phyloP scores from a whole-genome alignment of 2,329 filamentous ascomycete species.

The Proliferodiscus dingleyae region DNA sequence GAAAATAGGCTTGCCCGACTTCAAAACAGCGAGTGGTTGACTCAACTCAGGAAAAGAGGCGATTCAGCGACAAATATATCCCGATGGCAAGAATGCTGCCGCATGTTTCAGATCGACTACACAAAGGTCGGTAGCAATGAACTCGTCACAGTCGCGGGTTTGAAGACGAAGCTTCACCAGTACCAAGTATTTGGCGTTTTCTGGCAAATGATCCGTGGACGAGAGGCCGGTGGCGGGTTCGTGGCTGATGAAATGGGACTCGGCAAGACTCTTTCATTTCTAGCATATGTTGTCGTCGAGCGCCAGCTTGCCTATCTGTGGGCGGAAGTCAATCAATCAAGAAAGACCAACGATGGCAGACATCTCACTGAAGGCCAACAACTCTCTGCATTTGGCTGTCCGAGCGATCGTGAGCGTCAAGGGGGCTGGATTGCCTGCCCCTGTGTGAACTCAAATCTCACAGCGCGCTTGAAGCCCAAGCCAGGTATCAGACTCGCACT shows the following conservation, averaged over 20 bases:
- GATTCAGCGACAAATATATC: background rate
- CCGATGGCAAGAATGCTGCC: constrained; percentile 18
- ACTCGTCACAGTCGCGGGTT: constrained; percentile 11
- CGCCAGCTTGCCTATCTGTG: constrained; percentile 17
- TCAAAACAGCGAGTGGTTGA: constrained; percentile 8
- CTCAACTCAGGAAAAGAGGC: constrained; percentile 5
- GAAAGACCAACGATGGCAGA: background rate
- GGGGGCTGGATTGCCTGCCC: constrained; percentile 21
- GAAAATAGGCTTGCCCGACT: constrained; percentile 1
- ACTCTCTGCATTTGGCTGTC: background rate
- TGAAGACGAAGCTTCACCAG: constrained; percentile 18
- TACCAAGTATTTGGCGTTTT: constrained; percentile 21
- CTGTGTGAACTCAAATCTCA: constrained; percentile 10
- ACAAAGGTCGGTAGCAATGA: constrained; percentile 5
- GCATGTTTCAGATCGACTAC: constrained; percentile 16
- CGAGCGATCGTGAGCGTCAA: background rate
- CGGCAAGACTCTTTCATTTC: constrained; percentile 47
- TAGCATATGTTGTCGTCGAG: constrained; percentile 38
- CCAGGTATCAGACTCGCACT: constrained; percentile 16
- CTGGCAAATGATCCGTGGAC: constrained; percentile 19
- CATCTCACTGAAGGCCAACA: background rate
- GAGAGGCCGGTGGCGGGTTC: constrained; percentile 56
- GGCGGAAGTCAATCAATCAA: constrained; percentile 7
- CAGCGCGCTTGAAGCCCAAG: constrained; percentile 11
- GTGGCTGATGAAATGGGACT: constrained; percentile 55